These are phyloP conservation scores for Fusarium burgessii DNA, from an alignment of 2,329 filamentous ascomycete species.

Conservation along the genomic window DNA sequence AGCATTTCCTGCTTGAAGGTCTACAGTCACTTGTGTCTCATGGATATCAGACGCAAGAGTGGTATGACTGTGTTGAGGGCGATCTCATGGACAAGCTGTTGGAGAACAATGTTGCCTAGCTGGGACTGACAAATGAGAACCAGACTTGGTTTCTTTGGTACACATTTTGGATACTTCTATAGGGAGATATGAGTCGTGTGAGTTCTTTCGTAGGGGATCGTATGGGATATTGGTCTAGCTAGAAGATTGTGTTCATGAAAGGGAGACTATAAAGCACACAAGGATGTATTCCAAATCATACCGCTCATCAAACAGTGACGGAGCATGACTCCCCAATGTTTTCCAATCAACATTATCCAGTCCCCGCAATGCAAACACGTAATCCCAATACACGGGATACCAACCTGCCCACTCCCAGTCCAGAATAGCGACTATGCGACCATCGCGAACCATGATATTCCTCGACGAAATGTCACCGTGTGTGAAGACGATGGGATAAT, in stretches of 20 bases:
- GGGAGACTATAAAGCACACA: constrained; percentile 1
- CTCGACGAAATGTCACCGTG: constrained; percentile 23
- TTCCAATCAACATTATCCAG: constrained; percentile 34
- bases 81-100: neutral
- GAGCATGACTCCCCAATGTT: constrained; percentile 10
- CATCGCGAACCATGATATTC: constrained; percentile 32
- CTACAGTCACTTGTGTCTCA: neutral
- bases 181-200: too few relatives aligned
- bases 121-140: too few relatives aligned
- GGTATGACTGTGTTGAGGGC: neutral
- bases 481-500: constrained; percentile 33
- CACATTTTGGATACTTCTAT: too few relatives aligned
- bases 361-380: constrained; percentile 17
- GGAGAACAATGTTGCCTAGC: neutral
- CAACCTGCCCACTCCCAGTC: constrained; percentile 31
- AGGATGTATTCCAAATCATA: constrained; percentile 32
- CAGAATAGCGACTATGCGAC: constrained; percentile 7
- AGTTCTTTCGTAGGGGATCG: too few relatives aligned
- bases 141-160: too few relatives aligned
- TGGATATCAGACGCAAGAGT: neutral
- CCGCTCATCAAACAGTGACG: constrained; percentile 13
- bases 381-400: constrained; percentile 32
- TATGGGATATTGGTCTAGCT: too few relatives aligned
- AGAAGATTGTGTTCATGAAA: neutral
- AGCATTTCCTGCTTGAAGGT: neutral